A percentile compares a stretch with the other conserved stretches of the same genome.
These are phyloP conservation scores for Eimeria acervulina DNA, from an alignment of 169 alveolate genomes.

Conservation along the genomic window DNA sequence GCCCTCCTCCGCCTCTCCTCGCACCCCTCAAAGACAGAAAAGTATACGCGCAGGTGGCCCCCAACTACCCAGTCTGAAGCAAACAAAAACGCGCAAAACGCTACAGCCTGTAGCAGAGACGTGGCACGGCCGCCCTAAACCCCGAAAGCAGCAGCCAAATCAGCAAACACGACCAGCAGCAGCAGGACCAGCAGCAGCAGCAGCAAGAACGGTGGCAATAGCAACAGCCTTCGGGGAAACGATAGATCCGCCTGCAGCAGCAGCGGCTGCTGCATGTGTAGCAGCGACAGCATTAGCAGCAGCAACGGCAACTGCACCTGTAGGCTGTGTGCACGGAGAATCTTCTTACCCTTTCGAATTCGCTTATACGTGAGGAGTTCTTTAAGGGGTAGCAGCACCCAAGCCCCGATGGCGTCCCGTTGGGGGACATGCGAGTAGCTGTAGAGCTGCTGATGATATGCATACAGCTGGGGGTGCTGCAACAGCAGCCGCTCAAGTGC, in stretches of 20 bases:
- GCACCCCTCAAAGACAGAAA: slow-evolving; percentile 7
- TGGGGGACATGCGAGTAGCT: slow-evolving; percentile 27
- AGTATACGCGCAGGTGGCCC: slow-evolving; percentile 39
- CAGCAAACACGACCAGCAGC: neutral
- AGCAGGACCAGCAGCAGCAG: neutral
- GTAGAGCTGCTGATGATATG: slow-evolving; percentile 5
- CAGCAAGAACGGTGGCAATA: neutral
- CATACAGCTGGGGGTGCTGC: slow-evolving; percentile 60
- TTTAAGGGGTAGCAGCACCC: slow-evolving; percentile 42
- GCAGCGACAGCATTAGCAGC: neutral
- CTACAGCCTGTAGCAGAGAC: neutral
- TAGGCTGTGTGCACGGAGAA: neutral
- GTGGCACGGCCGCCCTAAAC: neutral
- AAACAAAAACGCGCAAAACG: neutral
- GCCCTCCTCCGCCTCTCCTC: neutral
- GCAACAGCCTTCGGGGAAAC: neutral
- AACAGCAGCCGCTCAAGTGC: slow-evolving; percentile 24
- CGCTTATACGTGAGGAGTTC: slow-evolving; percentile 36
- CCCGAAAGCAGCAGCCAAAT: neutral
- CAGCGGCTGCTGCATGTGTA: too few relatives aligned
- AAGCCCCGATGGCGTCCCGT: slow-evolving; percentile 34
- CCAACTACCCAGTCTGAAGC: slow-evolving; percentile 23
- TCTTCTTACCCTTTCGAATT: slow-evolving; percentile 9
- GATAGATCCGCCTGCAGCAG: neutral
- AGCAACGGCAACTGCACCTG: neutral